A percentile compares a stretch with the other conserved stretches of the same genome.
These are phyloP conservation scores for Colletotrichum siamense DNA, from an alignment of 2,329 filamentous ascomycete species.

Conservation along the genomic window DNA sequence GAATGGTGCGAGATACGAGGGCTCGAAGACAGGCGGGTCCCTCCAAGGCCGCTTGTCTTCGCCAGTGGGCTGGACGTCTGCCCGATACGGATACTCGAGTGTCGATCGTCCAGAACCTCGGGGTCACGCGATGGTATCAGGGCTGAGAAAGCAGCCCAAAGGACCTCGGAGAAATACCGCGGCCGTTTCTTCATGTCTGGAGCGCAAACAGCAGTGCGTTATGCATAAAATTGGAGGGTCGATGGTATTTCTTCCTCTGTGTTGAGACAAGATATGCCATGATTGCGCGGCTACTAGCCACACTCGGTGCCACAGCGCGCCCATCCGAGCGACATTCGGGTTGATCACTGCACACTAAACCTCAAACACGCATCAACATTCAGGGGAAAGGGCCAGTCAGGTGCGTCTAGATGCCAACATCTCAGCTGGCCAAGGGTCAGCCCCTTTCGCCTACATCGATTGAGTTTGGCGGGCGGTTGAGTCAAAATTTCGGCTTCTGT, in stretches of 20 bases:
- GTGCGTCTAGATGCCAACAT: neutral
- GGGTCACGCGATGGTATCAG: neutral
- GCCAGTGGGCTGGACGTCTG: neutral
- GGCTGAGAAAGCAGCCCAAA: neutral
- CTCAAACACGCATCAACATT: neutral
- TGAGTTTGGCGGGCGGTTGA: neutral
- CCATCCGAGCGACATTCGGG: neutral
- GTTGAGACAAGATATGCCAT: neutral
- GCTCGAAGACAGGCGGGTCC: neutral
- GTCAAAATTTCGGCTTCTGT: neutral
- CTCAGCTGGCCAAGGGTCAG: slow-evolving; percentile 16
- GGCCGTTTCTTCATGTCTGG: neutral
- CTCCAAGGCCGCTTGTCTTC: neutral
- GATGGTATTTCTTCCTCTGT: neutral
- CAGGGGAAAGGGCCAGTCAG: slow-evolving; percentile 12
- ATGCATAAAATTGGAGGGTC: slow-evolving; percentile 5
- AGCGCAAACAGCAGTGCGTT: neutral
- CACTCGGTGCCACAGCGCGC: slow-evolving; percentile 6
- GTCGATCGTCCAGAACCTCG: slow-evolving; percentile 5
- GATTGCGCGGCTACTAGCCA: slow-evolving; percentile 15
- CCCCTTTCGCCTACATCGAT: neutral
- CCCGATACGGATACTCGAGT: slow-evolving; percentile 6
- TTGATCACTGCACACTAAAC: neutral
- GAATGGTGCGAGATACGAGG: slow-evolving; percentile 12
- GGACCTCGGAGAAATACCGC: neutral